Base-by-base conservation (phyloP, 2,329 filamentous ascomycete species). In the Stagonosporopsis cucurbitacearum region DNA sequence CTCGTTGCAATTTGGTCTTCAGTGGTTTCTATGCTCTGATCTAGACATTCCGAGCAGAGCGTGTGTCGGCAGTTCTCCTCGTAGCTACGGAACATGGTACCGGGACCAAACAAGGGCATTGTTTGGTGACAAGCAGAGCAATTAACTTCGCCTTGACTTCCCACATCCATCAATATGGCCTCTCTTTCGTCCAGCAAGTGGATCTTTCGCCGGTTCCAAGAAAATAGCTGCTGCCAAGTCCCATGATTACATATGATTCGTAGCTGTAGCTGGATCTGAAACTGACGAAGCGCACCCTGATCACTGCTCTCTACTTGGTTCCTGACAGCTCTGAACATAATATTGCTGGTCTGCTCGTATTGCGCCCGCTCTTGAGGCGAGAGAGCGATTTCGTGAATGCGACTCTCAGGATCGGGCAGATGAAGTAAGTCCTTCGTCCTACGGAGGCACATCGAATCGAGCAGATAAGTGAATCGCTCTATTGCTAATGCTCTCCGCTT, bases 181-280 rank as follows among this genome's bases (percentile, higher is more conserved):
- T 75, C 67, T 57, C 66, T 62, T 35, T 76, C 75, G n/a, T 80
- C 72, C 8, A 69, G 44, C 6, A 72, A 44, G 25, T 72, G 57
- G 9, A 72, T 33, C 35, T 71, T 72, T 3, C 70, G 69, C 23
- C 68, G 71, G 37, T 67, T 67, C 79, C 79, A 82, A 1, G 77
- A 78, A 40, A 80, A 79, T 0, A 63, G 69, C 32, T 79, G 74
- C 56, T 82, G 80, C 59, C 73, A 80, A 0, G 81, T 83, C 0
- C 80, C 81, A 56, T 82, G 80, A 50, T 83, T 82, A 63, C 80
- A 82, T 1, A 83, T 57, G 6, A 81, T 77, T 0, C 80, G 75
- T 12, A 83, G 63, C 54, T 82, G 79, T 0, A 83, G 65, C 11
- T 79, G 72, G 0, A 75, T 66, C 42, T 82, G 80, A 51, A 83